Evolutionary conservation across 306 rosid species (phyloP).

Genomic region (Nissolia schottii): DNA sequence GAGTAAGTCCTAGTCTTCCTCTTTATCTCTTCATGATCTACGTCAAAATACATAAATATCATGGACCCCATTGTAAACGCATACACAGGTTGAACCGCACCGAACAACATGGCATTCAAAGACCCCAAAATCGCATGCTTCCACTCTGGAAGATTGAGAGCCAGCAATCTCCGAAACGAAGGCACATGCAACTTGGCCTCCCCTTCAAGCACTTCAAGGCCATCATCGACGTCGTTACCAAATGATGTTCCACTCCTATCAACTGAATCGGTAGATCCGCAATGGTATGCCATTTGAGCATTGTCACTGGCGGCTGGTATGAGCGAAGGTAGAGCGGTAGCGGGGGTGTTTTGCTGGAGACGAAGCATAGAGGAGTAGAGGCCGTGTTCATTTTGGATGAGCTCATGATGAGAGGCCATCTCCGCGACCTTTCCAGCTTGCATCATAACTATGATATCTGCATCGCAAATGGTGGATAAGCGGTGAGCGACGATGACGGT

Average conservation of each 20-base stretch:
- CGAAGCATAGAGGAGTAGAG: slow-evolving; percentile 28
- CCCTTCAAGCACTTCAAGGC: neutral
- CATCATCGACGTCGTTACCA: neutral
- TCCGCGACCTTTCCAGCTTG: slow-evolving; percentile 30
- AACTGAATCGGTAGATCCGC: neutral
- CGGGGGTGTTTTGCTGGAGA: slow-evolving; percentile 21
- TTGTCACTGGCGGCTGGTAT: neutral
- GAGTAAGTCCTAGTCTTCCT: slow-evolving; percentile 8
- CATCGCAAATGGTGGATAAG: slow-evolving; percentile 48
- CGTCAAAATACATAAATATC: slow-evolving; percentile 27
- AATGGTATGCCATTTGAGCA: neutral
- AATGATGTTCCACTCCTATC: neutral
- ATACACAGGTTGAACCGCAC: slow-evolving; percentile 37
- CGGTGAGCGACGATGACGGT: slow-evolving; percentile 61
- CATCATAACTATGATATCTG: slow-evolving; percentile 37
- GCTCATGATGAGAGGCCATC: slow-evolving; percentile 35
- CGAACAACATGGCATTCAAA: slow-evolving; percentile 27
- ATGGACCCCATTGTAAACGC: slow-evolving; percentile 32
- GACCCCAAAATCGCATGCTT: slow-evolving; percentile 42
- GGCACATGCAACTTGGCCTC: neutral
- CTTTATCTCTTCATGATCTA: slow-evolving; percentile 33
- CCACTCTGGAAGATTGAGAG: slow-evolving; percentile 41
- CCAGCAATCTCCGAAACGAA: slow-evolving; percentile 35
- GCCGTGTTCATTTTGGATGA: slow-evolving; percentile 14
- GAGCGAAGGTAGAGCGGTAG: neutral